phyloP scores from a whole-genome alignment of 2,329 filamentous ascomycete species.

The Cryphonectria radicalis region DNA sequence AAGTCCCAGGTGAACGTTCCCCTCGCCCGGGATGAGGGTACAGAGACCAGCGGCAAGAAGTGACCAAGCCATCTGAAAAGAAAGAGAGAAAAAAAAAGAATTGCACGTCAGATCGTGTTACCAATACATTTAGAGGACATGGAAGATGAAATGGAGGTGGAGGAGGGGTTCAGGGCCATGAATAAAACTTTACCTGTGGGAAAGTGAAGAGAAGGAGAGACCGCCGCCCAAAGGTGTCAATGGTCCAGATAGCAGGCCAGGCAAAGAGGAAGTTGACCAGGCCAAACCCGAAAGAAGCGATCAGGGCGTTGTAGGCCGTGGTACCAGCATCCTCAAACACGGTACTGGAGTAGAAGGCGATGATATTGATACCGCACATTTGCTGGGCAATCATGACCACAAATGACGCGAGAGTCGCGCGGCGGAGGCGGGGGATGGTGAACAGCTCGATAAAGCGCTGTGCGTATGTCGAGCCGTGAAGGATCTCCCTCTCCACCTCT shows the following conservation, averaged over 20 bases:
- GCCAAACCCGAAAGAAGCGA: constrained; percentile 50
- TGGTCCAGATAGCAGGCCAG: constrained; percentile 69
- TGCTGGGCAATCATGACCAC: constrained; percentile 71
- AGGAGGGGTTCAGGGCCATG: neutral
- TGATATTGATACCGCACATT: constrained; percentile 61
- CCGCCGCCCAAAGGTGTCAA: constrained; percentile 68
- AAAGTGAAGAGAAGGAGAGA: constrained; percentile 67
- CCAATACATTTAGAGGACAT: neutral
- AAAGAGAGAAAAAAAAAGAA: neutral
- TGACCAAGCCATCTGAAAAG: constrained; percentile 58
- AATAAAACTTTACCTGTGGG: constrained; percentile 54
- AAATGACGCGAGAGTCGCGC: constrained; percentile 68
- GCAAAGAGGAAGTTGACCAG: constrained; percentile 68
- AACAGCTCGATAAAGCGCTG: constrained; percentile 61
- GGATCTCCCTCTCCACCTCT: constrained; percentile 44
- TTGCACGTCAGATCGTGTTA: neutral
- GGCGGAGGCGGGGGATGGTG: constrained; percentile 59
- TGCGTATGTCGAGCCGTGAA: constrained; percentile 46
- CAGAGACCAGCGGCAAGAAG: constrained; percentile 61
- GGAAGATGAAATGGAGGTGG: neutral
- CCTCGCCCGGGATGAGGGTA: constrained; percentile 48
- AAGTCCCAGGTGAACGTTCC: constrained; percentile 44
- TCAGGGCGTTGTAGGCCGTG: constrained; percentile 43
- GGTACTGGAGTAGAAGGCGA: constrained; percentile 53
- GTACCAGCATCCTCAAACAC: constrained; percentile 51